Percentiles rank a stretch among this genome's conserved stretches.
Evolutionary conservation across 495 filamentous ascomycete species (phyloP).

Genomic region (Podospora tetraspora): DNA sequence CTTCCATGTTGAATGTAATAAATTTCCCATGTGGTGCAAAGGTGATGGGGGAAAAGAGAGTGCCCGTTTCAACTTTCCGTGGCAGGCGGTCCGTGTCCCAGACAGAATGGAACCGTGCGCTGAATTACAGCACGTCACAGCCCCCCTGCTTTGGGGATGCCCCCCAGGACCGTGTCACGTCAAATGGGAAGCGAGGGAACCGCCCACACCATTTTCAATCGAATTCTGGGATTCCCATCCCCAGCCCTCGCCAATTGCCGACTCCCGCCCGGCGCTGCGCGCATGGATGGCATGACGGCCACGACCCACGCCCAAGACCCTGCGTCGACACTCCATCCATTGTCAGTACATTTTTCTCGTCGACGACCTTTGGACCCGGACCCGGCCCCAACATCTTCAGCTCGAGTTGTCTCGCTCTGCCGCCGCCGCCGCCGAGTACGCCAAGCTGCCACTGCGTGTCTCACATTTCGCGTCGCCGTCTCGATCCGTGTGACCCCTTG

Average conservation of each 20-base stretch:
- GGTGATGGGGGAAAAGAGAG: background rate
- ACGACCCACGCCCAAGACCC: background rate
- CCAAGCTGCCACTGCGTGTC: background rate
- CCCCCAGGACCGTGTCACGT: no score
- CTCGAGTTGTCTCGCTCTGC: background rate
- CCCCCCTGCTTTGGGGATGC: no score
- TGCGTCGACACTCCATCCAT: background rate
- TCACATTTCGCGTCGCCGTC: background rate
- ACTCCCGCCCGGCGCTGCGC: background rate
- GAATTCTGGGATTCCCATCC: slow-evolving; percentile 14
- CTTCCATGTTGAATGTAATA: no score
- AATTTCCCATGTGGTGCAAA: no score
- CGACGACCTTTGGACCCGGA: no score
- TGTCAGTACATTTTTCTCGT: background rate
- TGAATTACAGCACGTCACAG: background rate
- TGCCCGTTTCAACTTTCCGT: background rate
- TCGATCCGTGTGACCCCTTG: background rate
- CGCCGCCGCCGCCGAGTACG: background rate
- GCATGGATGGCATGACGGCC: background rate
- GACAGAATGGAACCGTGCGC: background rate
- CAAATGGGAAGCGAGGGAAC: no score
- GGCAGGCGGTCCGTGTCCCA: background rate
- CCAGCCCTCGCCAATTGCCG: slow-evolving; percentile 8
- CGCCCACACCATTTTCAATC: slow-evolving; percentile 6
- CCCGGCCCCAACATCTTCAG: background rate